Evolutionary conservation across 352 stramenopile species (phyloP).

Genomic region (Phytophthora macrochlamydospora): DNA sequence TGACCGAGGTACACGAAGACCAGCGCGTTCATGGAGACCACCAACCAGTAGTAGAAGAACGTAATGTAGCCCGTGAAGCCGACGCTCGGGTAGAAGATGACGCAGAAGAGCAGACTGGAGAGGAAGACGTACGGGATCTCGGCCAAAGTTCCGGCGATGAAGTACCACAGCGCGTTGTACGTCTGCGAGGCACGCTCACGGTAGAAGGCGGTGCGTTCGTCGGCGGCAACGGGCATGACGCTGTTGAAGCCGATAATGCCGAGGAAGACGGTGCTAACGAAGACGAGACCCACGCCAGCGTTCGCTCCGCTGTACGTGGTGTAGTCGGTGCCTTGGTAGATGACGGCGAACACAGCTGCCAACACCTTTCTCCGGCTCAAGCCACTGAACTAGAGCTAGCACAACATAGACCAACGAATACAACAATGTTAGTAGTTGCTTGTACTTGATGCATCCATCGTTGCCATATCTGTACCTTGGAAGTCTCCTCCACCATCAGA

Average conservation of each 20-base stretch:
- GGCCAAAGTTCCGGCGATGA: constrained; percentile 73
- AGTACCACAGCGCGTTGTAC: constrained; percentile 88
- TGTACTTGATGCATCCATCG: too few species aligned
- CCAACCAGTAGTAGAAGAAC: constrained; percentile 54
- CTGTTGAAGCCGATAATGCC: constrained; percentile 82
- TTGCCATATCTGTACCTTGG: too few species aligned
- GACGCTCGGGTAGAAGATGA: constrained; percentile 53
- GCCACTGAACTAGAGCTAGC: too few species aligned
- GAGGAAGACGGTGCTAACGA: constrained; percentile 83
- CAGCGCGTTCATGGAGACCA: constrained; percentile 48
- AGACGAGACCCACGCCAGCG: constrained; percentile 75
- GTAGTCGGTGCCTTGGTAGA: constrained; percentile 74
- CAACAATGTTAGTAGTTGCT: too few species aligned
- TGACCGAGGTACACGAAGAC: constrained; percentile 58
- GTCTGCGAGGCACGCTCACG: constrained; percentile 90
- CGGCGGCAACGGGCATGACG: constrained; percentile 77
- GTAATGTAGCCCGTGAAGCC: constrained; percentile 40
- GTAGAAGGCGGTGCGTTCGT: constrained; percentile 93
- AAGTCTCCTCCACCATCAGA: too few species aligned
- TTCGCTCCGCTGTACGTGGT: constrained; percentile 48
- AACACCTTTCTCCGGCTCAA: too few species aligned
- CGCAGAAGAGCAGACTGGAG: constrained; percentile 36
- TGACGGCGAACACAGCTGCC: constrained; percentile 71
- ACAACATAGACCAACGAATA: too few species aligned
- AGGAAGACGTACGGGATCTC: constrained; percentile 75